Evolutionary conservation across 192 early-diverging fungal genomes (phyloP).

Genomic region (Linnemannia elongata): DNA sequence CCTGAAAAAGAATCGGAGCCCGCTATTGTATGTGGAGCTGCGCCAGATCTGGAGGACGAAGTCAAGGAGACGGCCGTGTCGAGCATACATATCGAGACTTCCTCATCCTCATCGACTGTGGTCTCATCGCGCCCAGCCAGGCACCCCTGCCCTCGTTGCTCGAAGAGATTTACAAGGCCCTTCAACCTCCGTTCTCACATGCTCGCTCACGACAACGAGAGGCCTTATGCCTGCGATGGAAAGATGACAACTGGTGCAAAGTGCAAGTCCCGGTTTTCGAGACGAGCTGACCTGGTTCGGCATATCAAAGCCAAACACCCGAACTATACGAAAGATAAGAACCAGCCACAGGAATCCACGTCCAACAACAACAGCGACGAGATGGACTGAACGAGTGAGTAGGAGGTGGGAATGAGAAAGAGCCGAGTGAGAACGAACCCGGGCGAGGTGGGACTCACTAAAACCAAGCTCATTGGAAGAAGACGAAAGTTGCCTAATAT

Average conservation of each 20-base stretch:
- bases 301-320: constrained; percentile 27
- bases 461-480: background rate
- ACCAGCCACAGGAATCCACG: background rate
- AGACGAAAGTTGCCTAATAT: background rate
- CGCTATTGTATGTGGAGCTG: background rate
- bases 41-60: background rate
- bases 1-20: background rate
- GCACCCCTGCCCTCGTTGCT: constrained; percentile 11
- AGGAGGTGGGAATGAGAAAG: background rate
- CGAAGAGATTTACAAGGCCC: constrained; percentile 16
- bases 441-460: background rate
- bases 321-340: background rate
- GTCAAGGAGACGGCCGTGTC: background rate
- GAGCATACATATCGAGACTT: background rate
- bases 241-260: background rate
- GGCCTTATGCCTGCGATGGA: constrained; percentile 21
- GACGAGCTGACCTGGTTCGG: constrained; percentile 30
- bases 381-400: background rate
- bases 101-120: background rate
- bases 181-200: constrained; percentile 45
- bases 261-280: constrained; percentile 18
- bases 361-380: background rate
- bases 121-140: background rate
- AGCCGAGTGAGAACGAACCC: background rate
- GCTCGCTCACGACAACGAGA: constrained; percentile 15